These are phyloP conservation scores for Fusarium scirpi DNA, from an alignment of 2,329 filamentous ascomycete genomes.

Conservation along the genomic window DNA sequence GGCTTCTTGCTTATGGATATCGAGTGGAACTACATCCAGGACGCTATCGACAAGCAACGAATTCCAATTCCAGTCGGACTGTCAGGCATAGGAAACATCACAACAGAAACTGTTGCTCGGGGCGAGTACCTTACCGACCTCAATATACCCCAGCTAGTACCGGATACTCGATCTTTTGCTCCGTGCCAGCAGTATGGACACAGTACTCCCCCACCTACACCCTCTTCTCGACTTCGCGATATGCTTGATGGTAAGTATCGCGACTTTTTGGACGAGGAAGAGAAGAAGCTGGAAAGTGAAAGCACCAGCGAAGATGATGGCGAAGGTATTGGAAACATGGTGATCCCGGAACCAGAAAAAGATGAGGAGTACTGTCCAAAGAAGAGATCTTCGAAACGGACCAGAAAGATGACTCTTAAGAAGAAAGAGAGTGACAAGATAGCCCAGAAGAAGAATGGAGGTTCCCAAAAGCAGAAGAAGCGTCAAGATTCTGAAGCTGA, in stretches of 20 bases:
- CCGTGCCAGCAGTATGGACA: background rate
- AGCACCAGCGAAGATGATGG: background rate
- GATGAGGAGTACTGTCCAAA: conserved; percentile 35
- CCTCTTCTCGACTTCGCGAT: conserved; percentile 8
- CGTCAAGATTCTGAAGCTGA: background rate
- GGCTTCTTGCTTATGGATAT: conserved; percentile 46
- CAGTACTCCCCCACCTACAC: background rate
- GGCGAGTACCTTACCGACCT: background rate
- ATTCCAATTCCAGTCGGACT: conserved; percentile 15
- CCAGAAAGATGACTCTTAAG: conserved; percentile 5
- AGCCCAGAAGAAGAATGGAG: background rate
- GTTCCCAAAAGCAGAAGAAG: background rate
- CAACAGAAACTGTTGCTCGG: background rate
- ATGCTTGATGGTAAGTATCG: conserved; percentile 14
- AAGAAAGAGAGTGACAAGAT: background rate
- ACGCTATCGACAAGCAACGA: conserved; percentile 33
- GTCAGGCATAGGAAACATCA: background rate
- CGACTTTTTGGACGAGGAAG: background rate
- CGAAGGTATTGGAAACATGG: background rate
- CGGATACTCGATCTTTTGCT: background rate
- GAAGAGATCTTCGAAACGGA: background rate
- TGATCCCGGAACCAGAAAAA: conserved; percentile 28
- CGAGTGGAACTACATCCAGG: conserved; percentile 42
- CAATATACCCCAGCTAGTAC: background rate
- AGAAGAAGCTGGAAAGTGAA: background rate